These are phyloP conservation scores for Pseudozyma sp. DNA, from an alignment of 1,284 basidiomycete genomes.

Conservation along the genomic window DNA sequence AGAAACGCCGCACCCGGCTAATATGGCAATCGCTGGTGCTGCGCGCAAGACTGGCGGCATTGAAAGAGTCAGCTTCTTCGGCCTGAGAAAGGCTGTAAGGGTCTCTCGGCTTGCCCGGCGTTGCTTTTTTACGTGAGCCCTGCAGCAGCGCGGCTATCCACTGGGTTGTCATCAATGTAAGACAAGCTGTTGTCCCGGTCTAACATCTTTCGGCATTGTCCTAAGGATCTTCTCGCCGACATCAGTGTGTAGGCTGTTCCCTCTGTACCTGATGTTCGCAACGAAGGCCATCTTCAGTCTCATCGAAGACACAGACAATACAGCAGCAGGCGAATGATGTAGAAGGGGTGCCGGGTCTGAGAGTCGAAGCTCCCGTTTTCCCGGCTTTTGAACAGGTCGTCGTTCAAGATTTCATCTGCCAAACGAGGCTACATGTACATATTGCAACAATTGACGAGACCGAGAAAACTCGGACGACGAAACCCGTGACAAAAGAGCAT, in stretches of 20 bases:
- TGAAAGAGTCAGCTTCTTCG: too few relatives aligned
- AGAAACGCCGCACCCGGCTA: slow-evolving; percentile 6
- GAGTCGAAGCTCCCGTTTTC: slow-evolving; percentile 41
- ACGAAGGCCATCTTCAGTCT: too few relatives aligned
- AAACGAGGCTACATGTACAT: slow-evolving; percentile 4
- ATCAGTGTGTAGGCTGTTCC: too few relatives aligned
- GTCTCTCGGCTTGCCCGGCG: too few relatives aligned
- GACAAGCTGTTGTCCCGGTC: too few relatives aligned
- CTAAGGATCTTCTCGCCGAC: too few relatives aligned
- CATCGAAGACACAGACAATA: neutral
- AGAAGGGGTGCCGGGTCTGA: slow-evolving; percentile 31
- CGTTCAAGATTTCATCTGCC: slow-evolving; percentile 22
- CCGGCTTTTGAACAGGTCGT: slow-evolving; percentile 32
- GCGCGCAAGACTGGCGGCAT: slow-evolving; percentile 5
- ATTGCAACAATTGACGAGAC: neutral
- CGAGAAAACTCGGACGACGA: neutral
- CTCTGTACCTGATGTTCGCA: too few relatives aligned
- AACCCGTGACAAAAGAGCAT: slow-evolving; percentile 2
- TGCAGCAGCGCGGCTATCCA: too few relatives aligned
- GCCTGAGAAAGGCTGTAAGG: too few relatives aligned
- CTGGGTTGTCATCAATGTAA: too few relatives aligned
- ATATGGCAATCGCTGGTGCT: neutral
- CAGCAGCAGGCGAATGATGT: neutral
- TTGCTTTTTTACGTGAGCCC: too few relatives aligned
- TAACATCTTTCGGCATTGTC: too few relatives aligned